Evolutionary conservation across 1,284 basidiomycete species (phyloP), one percentile per base, ranked within the genome.

Genomic region (Puccinia polysora): DNA sequence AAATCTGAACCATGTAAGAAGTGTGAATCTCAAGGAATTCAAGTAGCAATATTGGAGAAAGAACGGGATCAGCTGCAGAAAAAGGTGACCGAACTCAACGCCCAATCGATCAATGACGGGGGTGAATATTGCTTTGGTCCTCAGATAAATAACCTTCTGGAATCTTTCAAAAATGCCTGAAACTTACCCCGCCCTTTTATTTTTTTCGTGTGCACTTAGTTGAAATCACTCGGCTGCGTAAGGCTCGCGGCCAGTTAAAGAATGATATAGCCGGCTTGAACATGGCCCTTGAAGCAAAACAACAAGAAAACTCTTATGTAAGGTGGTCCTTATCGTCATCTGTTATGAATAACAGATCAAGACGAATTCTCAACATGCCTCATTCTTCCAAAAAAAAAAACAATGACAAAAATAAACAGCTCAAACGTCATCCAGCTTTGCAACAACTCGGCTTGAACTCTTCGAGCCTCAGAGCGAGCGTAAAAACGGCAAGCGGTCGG

Each of bases 281-380:
- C 43, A 75, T 75, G 1, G 74, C 74, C 23, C 73, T 75, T 49
- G 55, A 75, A 75, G 74, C 74, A 25, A 75, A 75, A 69, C 74
- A 75, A 63, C 73, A 74, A 47, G 74, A 75, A 69, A 55, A 74
- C 23, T 50, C 50, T 32, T 68, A 43, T 34, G 65, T 68, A 58
- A 56, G 65, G 1, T 40, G 2, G 4, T 38, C n/a, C 23, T 64
- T 47, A 20, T 30, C 8, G 25, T 58, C 34, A n/a, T 45, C 59
- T 25, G n/a, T 4, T 4, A 18, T 38, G 36, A 10, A 5, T 43
- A 36, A 18, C 28, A 23, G 23, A 38, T n/a, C 18, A 25, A n/a
- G 36, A 34, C 43, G n/a, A 62, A 12, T 45, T n/a, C 2, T 38
- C 4, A 36, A 30, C 6, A 5, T 45, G 36, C 8, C 23, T 40